Evolutionary conservation across 2,329 filamentous ascomycete genomes (phyloP), one percentile per base, ranked within the genome.

Genomic region (Neocatenulostroma microsporum): DNA sequence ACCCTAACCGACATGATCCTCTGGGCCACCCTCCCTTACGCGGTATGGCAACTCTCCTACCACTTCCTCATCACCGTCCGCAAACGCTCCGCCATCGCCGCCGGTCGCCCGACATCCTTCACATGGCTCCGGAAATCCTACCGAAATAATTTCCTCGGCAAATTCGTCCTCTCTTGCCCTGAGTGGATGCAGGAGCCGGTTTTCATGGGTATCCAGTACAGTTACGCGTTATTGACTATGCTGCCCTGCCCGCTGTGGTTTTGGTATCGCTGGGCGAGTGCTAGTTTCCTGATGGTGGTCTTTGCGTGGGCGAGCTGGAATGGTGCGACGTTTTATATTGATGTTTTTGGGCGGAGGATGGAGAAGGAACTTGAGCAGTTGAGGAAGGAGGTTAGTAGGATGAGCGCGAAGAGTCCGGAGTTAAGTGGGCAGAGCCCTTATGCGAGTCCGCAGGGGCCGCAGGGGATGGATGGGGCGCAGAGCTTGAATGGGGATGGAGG

Each of bases 261-360:
- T 63, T 83, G 84, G 70, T 91, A 80, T 56, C 78, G 81, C 29
- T 85, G 80, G 73, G 80, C 84, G 0, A 91, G 84, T 26, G 78
- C 80, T 2, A 48, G 60, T 0, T 98, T 95, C 63, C 69, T 98
- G 30, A 69, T 81, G 37, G 65, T 76, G 2, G 79, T 98, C n/a
- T 96, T 98, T 56, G 72, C 78, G 28, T 95, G 88, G 87, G 93
- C 85, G 50, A 82, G 95, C 38, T 93, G 95, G 67, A 98, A 98
- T 51, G 91, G 91, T 21, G 86, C 91, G 13, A 96, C 88, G 1
- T 98, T 84, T 62, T 98, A 98, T 63, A 96, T 98, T 55, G 91
- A 98, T 53, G 85, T 96, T 2, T 98, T 96, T 58, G 91, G 93
- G 36, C 94, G 84, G 53, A 78, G 88, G 2, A 96, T 98, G 70